These are phyloP conservation scores for Phialocephala subalpina DNA, from an alignment of 2,329 filamentous ascomycete genomes.

Conservation along the genomic window DNA sequence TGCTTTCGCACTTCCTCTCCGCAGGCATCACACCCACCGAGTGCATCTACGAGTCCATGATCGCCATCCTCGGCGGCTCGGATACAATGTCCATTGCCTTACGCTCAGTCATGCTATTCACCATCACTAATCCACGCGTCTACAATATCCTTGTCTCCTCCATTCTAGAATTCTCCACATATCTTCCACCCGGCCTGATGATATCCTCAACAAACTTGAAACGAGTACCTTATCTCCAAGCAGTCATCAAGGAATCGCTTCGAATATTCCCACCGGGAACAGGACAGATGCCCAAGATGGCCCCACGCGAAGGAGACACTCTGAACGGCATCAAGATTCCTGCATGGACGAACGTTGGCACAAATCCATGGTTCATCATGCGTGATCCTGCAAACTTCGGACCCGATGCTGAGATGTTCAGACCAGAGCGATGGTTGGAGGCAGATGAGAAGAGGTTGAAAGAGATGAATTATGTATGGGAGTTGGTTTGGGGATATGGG, in stretches of 20 bases:
- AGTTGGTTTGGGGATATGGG: constrained; percentile 46
- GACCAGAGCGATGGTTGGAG: constrained; percentile 54
- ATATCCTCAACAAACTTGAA: background rate
- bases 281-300: constrained; percentile 35
- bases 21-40: background rate
- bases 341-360: constrained; percentile 16
- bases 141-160: constrained; percentile 55
- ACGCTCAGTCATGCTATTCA: constrained; percentile 58
- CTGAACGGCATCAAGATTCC: constrained; percentile 29
- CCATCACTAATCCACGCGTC: constrained; percentile 58
- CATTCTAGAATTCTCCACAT: constrained; percentile 28
- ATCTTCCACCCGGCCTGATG: background rate
- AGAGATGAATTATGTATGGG: constrained; percentile 49
- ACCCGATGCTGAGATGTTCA: constrained; percentile 51
- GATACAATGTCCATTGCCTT: constrained; percentile 65
- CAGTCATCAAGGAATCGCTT: constrained; percentile 56
- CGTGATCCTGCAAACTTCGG: constrained; percentile 46
- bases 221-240: constrained; percentile 55
- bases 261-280: constrained; percentile 53
- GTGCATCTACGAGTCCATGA: background rate
- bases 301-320: constrained; percentile 3
- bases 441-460: constrained; percentile 26
- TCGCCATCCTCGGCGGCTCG: constrained; percentile 41
- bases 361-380: constrained; percentile 45
- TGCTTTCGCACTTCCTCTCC: background rate